These are phyloP conservation scores for Aspergillus fijiensis DNA, from an alignment of 2,329 filamentous ascomycete genomes.

Conservation along the genomic window DNA sequence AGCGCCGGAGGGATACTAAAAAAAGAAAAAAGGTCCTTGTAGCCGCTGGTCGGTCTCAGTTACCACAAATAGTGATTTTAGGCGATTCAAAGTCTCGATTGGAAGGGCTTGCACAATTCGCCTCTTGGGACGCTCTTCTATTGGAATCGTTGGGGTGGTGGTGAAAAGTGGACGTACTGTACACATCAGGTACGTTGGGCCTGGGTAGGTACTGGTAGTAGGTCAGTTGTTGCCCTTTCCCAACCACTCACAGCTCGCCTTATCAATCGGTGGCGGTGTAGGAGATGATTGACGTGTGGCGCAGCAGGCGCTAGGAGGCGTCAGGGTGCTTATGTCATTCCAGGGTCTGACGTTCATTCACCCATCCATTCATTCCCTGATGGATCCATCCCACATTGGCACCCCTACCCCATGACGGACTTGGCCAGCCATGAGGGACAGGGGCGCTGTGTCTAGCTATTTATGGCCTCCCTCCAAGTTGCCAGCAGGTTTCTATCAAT, in stretches of 20 bases:
- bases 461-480: conserved; percentile 9
- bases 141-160: no score
- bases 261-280: conserved; percentile 26
- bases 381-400: background rate
- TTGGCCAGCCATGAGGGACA: background rate
- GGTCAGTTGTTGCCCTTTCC: no score
- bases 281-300: conserved; percentile 21
- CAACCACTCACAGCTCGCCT: background rate
- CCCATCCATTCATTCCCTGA: background rate
- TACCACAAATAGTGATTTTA: no score
- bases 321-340: conserved; percentile 16
- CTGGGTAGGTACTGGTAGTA: no score
- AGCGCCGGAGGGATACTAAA: background rate
- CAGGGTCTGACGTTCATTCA: conserved; percentile 4
- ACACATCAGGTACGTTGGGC: no score
- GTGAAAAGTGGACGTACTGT: no score
- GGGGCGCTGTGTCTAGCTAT: background rate
- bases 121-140: no score
- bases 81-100: no score
- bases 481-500: background rate
- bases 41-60: background rate
- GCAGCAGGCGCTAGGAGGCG: conserved; percentile 18
- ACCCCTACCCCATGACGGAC: background rate
- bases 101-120: no score
- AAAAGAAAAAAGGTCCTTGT: background rate